Percentiles rank a stretch among this genome's conserved stretches.
These are phyloP conservation scores for Crassisporium funariophilum DNA, from an alignment of 768 basidiomycete genomes.

Conservation along the genomic window DNA sequence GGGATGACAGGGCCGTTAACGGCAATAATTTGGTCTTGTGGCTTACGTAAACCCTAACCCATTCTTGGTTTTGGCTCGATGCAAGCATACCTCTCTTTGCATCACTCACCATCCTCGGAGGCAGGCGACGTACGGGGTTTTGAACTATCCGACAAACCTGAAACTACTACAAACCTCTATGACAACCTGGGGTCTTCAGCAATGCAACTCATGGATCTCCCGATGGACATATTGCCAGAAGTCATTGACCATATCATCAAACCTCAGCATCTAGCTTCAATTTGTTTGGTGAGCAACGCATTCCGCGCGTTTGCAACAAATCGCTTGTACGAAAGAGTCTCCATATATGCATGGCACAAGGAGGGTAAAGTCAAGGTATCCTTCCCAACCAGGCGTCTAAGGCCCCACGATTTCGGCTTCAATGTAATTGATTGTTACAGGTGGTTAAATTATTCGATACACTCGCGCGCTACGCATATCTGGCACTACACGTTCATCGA, in stretches of 20 bases:
- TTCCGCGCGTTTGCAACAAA: conserved; percentile 55
- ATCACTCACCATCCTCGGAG: too few species aligned
- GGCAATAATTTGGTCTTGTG: neutral
- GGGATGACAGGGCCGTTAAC: neutral
- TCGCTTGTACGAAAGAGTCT: conserved; percentile 57
- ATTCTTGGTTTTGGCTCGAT: neutral
- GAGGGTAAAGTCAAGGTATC: conserved; percentile 61
- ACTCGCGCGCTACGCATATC: conserved; percentile 50
- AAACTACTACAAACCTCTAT: too few species aligned
- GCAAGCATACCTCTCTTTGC: too few species aligned
- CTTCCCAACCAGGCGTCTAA: neutral
- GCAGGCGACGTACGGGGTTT: too few species aligned
- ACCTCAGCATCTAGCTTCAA: conserved; percentile 49
- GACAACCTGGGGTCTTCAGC: neutral
- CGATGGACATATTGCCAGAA: conserved; percentile 62
- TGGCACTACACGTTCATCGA: conserved; percentile 58
- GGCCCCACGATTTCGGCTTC: neutral
- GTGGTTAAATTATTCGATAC: conserved; percentile 64
- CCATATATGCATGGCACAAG: conserved; percentile 73
- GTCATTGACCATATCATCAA: conserved; percentile 54
- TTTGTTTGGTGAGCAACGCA: conserved; percentile 58
- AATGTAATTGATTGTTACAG: conserved; percentile 35
- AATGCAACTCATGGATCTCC: conserved; percentile 54
- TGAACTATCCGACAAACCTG: too few species aligned
- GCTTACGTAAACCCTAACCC: neutral